Evolutionary conservation across 1,139 yeast species (phyloP), one percentile per base, ranked within the genome.

Genomic region (Pichia cactophila): DNA sequence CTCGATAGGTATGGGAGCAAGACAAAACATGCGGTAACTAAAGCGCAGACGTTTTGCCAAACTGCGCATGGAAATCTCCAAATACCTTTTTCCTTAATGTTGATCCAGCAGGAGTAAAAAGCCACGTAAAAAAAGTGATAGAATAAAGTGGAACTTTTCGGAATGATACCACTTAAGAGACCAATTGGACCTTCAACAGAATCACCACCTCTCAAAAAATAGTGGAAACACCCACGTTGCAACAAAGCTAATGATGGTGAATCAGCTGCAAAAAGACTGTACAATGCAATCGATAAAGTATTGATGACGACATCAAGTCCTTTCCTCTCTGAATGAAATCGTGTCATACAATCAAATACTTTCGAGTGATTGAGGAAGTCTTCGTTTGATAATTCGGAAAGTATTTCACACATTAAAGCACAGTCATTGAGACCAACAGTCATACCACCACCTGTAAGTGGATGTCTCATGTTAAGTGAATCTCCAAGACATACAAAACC

Each of bases 391-490:
- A 73, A 64, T 44, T 84, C 80, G 33, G 81, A 77, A 45, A 88
- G 69, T 38, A 83, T 68, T 55, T 74, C 75, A 28, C 86, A 77
- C 58, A 86, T 70, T 52, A 85, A 65, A 17, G 75, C 88, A 6
- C 90, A 92, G 64, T 92, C 99, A 63, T 82, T 86, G 54, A 94
- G 73, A 0, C 97, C 97, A 42, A 92, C 98, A 11, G 97, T 90
- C 99, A 92, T 92, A 53, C 99, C 99, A 52, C 98, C 98, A 43
- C 99, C 99, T 1, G 98, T 92, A 55, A 92, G 75, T 20, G 99
- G 99, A 66, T 92, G 99, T 64, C 99, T 79, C 97, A 92, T 92
- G 66, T 92, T 92, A 61, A 90, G 75, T 2, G 98, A 88, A 65
- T 92, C 99, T 41, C 99, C 99, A 44, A 92, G 66, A 59, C 92